phyloP scores from a whole-genome alignment of 2,329 filamentous ascomycete species.

The Colletotrichum paranaense region DNA sequence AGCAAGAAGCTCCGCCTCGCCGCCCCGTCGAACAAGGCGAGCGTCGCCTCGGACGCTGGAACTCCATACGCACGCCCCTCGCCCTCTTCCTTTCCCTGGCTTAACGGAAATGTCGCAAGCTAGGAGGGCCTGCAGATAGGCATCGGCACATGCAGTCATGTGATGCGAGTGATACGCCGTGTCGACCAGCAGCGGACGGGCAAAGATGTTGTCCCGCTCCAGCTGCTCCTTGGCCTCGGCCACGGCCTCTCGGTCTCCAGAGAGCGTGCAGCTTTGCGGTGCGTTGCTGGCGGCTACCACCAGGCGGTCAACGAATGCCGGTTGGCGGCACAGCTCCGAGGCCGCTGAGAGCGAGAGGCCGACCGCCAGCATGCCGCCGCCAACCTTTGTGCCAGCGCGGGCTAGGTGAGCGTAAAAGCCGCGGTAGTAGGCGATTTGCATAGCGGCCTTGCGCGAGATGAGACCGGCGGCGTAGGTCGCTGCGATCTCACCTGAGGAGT shows the following conservation, averaged over 20 bases:
- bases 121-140: neutral
- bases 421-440: slow-evolving; percentile 40
- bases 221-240: slow-evolving; percentile 37
- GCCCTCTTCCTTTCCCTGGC: neutral
- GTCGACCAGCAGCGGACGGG: slow-evolving; percentile 38
- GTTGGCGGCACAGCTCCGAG: neutral
- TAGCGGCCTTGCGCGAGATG: slow-evolving; percentile 43
- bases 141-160: slow-evolving; percentile 31
- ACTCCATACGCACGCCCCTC: neutral
- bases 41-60: neutral
- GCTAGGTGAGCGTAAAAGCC: slow-evolving; percentile 38
- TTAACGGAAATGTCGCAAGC: no score
- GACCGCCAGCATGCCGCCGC: slow-evolving; percentile 40
- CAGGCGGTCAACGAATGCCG: slow-evolving; percentile 12
- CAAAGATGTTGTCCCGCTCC: slow-evolving; percentile 34
- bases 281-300: slow-evolving; percentile 37
- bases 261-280: slow-evolving; percentile 41
- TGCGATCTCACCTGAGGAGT: slow-evolving; percentile 62
- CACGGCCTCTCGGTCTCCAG: slow-evolving; percentile 43
- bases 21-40: neutral
- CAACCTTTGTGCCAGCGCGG: slow-evolving; percentile 25
- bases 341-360: slow-evolving; percentile 35
- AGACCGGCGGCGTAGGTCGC: slow-evolving; percentile 61
- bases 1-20: no score
- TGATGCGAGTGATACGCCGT: slow-evolving; percentile 46